phyloP scores from a whole-genome alignment of 805 yeast genomes.

The Komagataella ulmi region DNA sequence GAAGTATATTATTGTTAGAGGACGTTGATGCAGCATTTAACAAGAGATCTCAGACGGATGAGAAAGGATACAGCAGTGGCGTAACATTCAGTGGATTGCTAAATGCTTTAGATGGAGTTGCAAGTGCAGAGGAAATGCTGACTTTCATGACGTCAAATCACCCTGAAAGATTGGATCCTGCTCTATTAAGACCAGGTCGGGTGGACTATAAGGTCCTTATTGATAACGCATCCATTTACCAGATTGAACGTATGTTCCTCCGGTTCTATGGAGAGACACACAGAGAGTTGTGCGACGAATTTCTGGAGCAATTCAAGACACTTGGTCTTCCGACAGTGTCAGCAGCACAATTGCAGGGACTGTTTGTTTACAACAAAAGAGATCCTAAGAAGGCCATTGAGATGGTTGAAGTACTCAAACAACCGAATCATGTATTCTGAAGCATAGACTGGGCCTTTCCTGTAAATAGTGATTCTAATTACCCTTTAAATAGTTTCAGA shows the following conservation, averaged over 20 bases:
- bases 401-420: constrained; percentile 35
- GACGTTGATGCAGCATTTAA: constrained; percentile 96
- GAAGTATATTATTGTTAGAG: constrained; percentile 75
- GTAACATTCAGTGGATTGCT: constrained; percentile 91
- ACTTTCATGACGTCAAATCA: constrained; percentile 99
- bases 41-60: constrained; percentile 62
- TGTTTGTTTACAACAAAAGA: constrained; percentile 84
- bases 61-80: constrained; percentile 70
- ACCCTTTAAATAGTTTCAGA: constrained; percentile 23
- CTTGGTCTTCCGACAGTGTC: constrained; percentile 47
- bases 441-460: background rate
- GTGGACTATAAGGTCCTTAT: constrained; percentile 74
- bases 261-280: constrained; percentile 63
- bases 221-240: constrained; percentile 78
- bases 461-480: constrained; percentile 1
- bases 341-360: constrained; percentile 92
- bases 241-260: constrained; percentile 72
- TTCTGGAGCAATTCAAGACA: constrained; percentile 29
- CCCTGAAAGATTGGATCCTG: constrained; percentile 88
- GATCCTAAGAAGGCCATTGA: constrained; percentile 64
- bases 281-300: constrained; percentile 34
- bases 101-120: constrained; percentile 94
- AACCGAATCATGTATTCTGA: constrained; percentile 3
- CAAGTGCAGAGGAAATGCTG: constrained; percentile 91
- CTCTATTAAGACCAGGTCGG: constrained; percentile 88